Base-by-base conservation (phyloP, 371 early-diverging fungal species). In the Smittium culicis region DNA sequence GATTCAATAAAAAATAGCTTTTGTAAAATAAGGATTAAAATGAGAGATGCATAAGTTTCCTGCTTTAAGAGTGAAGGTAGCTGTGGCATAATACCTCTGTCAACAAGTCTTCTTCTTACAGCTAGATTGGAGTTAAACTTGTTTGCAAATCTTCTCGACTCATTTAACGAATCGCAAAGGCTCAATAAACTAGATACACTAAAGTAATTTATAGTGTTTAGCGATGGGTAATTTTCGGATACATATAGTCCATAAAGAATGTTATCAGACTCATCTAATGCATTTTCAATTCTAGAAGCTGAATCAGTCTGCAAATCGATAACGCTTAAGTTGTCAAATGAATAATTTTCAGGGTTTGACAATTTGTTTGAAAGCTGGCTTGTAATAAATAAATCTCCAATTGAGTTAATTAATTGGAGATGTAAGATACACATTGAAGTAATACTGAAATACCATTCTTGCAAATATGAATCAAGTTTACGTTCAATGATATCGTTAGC, bases 1-100 rank as follows among this genome's bases (percentile, higher is more conserved):
- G 20, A 45, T 45, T 31, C 60, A 5, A 33, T 34, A 34, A 60
- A 34, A 60, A 68, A 70, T 57, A 70, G 63, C 20, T 65, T 67
- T 27, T 58, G n/a, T 1, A 79, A 68, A 25, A 79, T 68, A 11
- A 71, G 66, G 27, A 79, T 61, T 59, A 69, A 66, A 8, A 71
- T 67, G 31, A 72, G 61, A 1, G 72, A 66, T 32, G 78, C 74
- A 54, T 68, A 66, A 2, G 74, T 73, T 67, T 90, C 90, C 80
- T 92, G 86, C 69, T 88, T 89, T 34, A 92, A 78, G 55, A 95
- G 70, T 68, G 92, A 91, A 25, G 96, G 96, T 70, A 92, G 72
- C 55, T 91, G 89, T 34, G 87, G 85, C 83, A 92, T 91, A 57
- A 91, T 87, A 8, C 93, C 93, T 83, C 83, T 79, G 74, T 83